Conservation (phyloP, 2,329 filamentous ascomycete genomes). For the Chrysoporthe cubensis region DNA sequence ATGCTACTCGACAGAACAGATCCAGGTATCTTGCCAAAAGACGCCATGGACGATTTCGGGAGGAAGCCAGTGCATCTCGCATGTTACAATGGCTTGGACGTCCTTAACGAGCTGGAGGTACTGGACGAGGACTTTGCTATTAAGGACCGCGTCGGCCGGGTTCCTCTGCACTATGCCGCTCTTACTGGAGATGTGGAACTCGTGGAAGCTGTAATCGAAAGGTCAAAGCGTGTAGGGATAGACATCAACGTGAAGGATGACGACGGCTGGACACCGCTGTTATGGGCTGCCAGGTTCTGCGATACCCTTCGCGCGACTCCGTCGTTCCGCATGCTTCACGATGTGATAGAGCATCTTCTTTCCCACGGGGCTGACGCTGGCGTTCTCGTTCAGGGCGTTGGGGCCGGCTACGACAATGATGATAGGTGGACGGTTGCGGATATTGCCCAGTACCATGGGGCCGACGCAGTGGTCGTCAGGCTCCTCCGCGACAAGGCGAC, state of each 20-base stretch:
- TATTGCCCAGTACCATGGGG: conserved; percentile 5
- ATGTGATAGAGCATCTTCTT: not conserved
- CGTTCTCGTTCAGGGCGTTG: not conserved
- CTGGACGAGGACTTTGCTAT: not conserved
- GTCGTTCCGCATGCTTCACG: not conserved
- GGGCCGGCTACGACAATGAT: not conserved
- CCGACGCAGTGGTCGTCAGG: not conserved
- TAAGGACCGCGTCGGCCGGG: not conserved
- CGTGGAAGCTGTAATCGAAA: not conserved
- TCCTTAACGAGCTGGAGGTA: not conserved
- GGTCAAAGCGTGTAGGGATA: not conserved
- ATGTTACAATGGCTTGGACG: not conserved
- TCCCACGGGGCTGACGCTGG: not conserved
- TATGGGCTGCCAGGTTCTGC: conserved; percentile 1
- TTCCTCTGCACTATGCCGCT: conserved; percentile 3
- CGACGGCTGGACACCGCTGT: conserved; percentile 9
- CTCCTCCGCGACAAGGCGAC: not conserved
- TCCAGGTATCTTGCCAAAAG: not conserved
- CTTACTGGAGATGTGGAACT: not conserved
- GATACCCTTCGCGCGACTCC: not conserved
- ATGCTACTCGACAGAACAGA: not conserved
- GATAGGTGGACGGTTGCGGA: not conserved
- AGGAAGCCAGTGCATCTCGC: conserved; percentile 4
- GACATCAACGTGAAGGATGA: not conserved
- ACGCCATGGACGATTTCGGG: not conserved